These are phyloP conservation scores for Teratosphaeria gauchensis DNA, from an alignment of 2,329 filamentous ascomycete species.

Conservation along the genomic window DNA sequence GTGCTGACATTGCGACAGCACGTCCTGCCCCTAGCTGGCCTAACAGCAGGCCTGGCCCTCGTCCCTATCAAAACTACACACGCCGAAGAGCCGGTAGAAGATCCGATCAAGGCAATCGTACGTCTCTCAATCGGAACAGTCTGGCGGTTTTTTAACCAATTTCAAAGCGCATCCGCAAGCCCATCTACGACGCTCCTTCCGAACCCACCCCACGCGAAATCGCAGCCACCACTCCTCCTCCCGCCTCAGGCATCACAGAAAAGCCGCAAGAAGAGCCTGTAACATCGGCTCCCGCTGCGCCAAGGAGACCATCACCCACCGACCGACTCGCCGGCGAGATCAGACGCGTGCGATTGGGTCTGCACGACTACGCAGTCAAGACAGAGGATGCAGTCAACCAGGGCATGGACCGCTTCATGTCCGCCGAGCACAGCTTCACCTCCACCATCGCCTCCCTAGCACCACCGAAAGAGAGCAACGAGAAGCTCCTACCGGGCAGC, in stretches of 20 bases:
- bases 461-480: conserved; percentile 72
- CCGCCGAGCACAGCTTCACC: conserved; percentile 83
- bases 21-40: conserved; percentile 38
- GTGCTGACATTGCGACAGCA: conserved; percentile 30
- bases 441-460: conserved; percentile 80
- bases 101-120: conserved; percentile 22
- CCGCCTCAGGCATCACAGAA: conserved; percentile 25
- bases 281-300: conserved; percentile 13
- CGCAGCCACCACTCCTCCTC: conserved; percentile 30
- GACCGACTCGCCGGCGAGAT: conserved; percentile 81
- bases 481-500: conserved; percentile 78
- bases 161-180: conserved; percentile 34
- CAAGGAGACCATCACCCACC: conserved; percentile 57
- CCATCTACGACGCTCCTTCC: conserved; percentile 67
- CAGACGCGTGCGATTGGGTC: conserved; percentile 65
- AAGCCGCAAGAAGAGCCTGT: conserved; percentile 20
- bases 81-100: conserved; percentile 37
- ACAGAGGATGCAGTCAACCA: conserved; percentile 78
- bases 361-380: conserved; percentile 64
- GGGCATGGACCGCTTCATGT: conserved; percentile 68
- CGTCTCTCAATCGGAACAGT: neutral
- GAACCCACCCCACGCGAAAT: conserved; percentile 25
- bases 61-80: conserved; percentile 36
- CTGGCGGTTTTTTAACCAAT: conserved; percentile 1
- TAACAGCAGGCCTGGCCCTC: conserved; percentile 37